Percentiles rank a stretch among this genome's conserved stretches.
Evolutionary conservation across 73 alveolate genomes (phyloP).

Genomic region (Breviolum minutum): DNA sequence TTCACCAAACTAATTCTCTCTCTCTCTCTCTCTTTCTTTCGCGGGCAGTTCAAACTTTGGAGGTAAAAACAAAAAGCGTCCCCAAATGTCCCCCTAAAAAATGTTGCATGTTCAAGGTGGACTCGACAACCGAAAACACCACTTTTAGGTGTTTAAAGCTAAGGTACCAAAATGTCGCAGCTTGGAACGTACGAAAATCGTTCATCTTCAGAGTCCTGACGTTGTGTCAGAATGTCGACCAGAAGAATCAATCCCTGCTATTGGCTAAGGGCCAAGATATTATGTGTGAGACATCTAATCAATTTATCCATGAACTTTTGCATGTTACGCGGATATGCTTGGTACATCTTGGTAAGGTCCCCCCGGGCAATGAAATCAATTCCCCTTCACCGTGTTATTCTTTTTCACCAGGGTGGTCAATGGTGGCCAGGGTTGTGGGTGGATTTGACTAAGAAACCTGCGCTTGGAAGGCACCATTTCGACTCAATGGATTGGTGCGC

Average conservation of each 20-base stretch:
- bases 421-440: not conserved
- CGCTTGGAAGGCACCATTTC: not conserved
- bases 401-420: not conserved
- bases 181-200: not conserved
- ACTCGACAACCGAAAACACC: too few relatives aligned
- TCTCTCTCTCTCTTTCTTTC: not conserved
- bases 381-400: not conserved
- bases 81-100: too few relatives aligned
- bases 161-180: constrained; percentile 2
- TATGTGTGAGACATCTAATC: too few relatives aligned
- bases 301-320: too few relatives aligned
- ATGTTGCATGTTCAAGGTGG: too few relatives aligned
- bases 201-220: not conserved
- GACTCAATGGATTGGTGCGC: not conserved
- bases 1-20: not conserved
- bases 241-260: not conserved
- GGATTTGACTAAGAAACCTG: not conserved
- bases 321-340: too few relatives aligned
- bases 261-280: too few relatives aligned
- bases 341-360: too few relatives aligned
- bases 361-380: not conserved
- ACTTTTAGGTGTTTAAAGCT: not conserved
- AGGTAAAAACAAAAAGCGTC: not conserved
- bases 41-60: not conserved
- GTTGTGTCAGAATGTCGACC: too few relatives aligned